These are phyloP conservation scores for Trichoderma semiorbis DNA, from an alignment of 2,329 filamentous ascomycete genomes.

Conservation along the genomic window DNA sequence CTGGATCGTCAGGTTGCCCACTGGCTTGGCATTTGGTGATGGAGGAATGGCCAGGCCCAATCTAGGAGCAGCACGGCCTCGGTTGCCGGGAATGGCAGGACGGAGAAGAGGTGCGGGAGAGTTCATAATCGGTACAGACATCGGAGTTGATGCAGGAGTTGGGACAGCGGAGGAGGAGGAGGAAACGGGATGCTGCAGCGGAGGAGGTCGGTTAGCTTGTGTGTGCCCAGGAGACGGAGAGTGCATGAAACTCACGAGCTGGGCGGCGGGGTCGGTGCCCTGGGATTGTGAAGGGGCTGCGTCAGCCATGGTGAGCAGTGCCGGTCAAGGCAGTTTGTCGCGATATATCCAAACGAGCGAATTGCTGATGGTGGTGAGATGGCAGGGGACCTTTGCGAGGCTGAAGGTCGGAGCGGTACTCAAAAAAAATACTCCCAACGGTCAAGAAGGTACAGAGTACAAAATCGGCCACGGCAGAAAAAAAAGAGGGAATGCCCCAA, in stretches of 20 bases:
- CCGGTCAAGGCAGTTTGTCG: constrained; percentile 19
- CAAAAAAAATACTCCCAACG: neutral
- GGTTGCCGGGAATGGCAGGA: constrained; percentile 72
- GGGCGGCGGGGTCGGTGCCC: constrained; percentile 20
- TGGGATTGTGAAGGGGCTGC: constrained; percentile 24
- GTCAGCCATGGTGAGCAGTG: constrained; percentile 27
- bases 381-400: neutral
- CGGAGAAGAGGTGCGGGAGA: constrained; percentile 77
- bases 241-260: constrained; percentile 22
- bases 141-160: constrained; percentile 32
- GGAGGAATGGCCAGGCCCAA: constrained; percentile 88
- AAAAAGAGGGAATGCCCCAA: neutral
- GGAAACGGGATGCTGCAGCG: constrained; percentile 9
- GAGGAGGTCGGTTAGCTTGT: constrained; percentile 4
- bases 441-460: neutral
- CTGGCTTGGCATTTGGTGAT: constrained; percentile 76
- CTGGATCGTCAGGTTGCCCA: constrained; percentile 49
- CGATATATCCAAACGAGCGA: constrained; percentile 9
- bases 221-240: neutral
- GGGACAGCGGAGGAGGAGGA: constrained; percentile 23
- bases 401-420: constrained; percentile 3
- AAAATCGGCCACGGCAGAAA: neutral
- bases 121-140: constrained; percentile 59
- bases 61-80: constrained; percentile 66
- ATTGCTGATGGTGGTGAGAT: constrained; percentile 8